Evolutionary conservation across 139 green algal genomes (phyloP).

Genomic region (Ulvella scutata): DNA sequence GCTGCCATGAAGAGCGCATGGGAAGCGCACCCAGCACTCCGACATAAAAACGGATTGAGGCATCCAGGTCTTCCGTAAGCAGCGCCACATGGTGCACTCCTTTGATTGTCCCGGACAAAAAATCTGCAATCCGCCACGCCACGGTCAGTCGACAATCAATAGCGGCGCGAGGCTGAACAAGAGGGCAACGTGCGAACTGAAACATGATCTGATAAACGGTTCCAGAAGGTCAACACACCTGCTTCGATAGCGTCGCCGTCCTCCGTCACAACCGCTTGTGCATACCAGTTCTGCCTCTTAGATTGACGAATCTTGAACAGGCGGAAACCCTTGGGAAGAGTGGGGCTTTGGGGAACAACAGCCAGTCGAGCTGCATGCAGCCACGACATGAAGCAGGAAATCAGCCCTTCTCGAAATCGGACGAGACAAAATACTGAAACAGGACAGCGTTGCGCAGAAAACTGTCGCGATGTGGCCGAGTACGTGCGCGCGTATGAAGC

Average conservation of each 20-base stretch:
- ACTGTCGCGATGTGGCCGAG: not conserved
- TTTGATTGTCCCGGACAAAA: slow-evolving; percentile 14
- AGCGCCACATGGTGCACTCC: slow-evolving; percentile 80
- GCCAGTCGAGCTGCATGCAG: not conserved
- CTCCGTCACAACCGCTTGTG: not conserved
- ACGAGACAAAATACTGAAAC: no score
- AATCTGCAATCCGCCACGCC: no score
- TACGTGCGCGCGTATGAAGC: not conserved
- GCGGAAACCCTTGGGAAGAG: not conserved
- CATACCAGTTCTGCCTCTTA: not conserved
- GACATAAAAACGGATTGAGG: slow-evolving; percentile 63
- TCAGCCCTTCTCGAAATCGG: no score
- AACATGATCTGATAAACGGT: not conserved
- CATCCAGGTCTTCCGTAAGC: slow-evolving; percentile 58
- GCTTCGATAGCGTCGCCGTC: not conserved
- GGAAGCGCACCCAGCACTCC: slow-evolving; percentile 43
- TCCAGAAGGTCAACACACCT: not conserved
- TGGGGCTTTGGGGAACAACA: not conserved
- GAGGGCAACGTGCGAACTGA: not conserved
- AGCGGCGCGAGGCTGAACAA: not conserved
- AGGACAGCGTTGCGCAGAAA: not conserved
- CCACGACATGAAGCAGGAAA: not conserved
- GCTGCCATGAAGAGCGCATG: no score
- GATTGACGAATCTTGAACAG: not conserved
- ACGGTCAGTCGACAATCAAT: not conserved